phyloP scores from a whole-genome alignment of 2,329 filamentous ascomycete species.

The Aspergillus sp. region DNA sequence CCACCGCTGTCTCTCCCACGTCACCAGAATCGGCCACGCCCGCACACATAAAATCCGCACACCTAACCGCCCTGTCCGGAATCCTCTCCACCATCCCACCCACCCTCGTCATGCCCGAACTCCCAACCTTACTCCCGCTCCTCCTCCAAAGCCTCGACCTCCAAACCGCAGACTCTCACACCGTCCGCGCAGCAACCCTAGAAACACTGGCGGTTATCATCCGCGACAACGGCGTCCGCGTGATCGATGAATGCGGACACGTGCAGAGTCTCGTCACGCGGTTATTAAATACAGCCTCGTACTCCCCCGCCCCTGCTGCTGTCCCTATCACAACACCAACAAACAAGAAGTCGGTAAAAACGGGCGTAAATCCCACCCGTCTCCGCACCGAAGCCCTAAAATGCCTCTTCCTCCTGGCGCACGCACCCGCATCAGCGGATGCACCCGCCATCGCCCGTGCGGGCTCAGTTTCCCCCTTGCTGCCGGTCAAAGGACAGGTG shows the following conservation, averaged over 20 bases:
- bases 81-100: slow-evolving; percentile 54
- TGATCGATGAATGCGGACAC: slow-evolving; percentile 48
- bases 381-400: slow-evolving; percentile 30
- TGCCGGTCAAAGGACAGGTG: slow-evolving; percentile 51
- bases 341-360: background rate
- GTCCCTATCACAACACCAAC: background rate
- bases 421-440: slow-evolving; percentile 13
- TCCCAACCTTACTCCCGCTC: slow-evolving; percentile 50
- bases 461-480: slow-evolving; percentile 36
- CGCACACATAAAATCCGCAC: slow-evolving; percentile 48
- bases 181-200: slow-evolving; percentile 54
- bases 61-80: slow-evolving; percentile 56
- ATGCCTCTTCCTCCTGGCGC: slow-evolving; percentile 33
- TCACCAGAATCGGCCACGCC: slow-evolving; percentile 11
- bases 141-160: slow-evolving; percentile 57
- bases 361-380: slow-evolving; percentile 16
- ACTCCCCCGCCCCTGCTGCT: slow-evolving; percentile 10
- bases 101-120: slow-evolving; percentile 51
- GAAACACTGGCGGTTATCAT: slow-evolving; percentile 52
- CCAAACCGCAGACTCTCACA: slow-evolving; percentile 35
- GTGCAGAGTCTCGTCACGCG: slow-evolving; percentile 49
- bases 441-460: slow-evolving; percentile 17
- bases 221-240: slow-evolving; percentile 45
- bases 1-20: slow-evolving; percentile 4
- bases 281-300: slow-evolving; percentile 42